Base-by-base conservation (phyloP, 1,284 basidiomycete genomes). In the Puccinia horiana region DNA sequence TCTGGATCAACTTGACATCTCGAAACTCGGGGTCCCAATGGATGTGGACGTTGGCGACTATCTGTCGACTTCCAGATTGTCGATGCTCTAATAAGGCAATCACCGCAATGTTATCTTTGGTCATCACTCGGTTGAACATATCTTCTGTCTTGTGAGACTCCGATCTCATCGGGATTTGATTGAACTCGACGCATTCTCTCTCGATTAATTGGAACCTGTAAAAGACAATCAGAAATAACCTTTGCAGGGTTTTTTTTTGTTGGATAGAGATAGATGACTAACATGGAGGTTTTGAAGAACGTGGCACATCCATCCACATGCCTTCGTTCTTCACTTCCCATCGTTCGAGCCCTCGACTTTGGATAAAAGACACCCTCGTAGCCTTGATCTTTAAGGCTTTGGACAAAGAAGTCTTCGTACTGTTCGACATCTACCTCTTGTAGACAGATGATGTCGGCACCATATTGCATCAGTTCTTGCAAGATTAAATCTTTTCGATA, bases 81-180 rank as follows among this genome's bases (percentile, higher is more conserved):
- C 91, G 91, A 88, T 93, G 93, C 88, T 99, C 97, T 85, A 99
- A 90, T 65, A 95, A 90, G 84, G 92, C 92, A 73, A 96, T 90
- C 83, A 96, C 91, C 54, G 94, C 95, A 84, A 99, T 94, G 86
- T 98, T 92, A 88, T 98, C 97, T 87, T 96, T 95, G 84, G 93
- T 93, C 86, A 98, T 91, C 82, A 99, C 95, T 76, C 97, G 94
- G 87, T 98, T 98, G 90, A 98, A 99, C 95, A 99, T 96, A 88
- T 98, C 96, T 86, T 99, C 95, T 5, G 96, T 97, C 89, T 95
- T 96, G 88, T 96, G 95, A 89, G 98, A 96, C 87, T 99, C 96
- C 63, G 92, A 91, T 75, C 95, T 93, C 90, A 98, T 93, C 9
- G 96, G 96, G 83, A 96, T 90, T 82, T 94, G 91, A 87, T 93